Conservation (phyloP, 371 early-diverging fungal genomes). For the Syncephalis plumigaleata region DNA sequence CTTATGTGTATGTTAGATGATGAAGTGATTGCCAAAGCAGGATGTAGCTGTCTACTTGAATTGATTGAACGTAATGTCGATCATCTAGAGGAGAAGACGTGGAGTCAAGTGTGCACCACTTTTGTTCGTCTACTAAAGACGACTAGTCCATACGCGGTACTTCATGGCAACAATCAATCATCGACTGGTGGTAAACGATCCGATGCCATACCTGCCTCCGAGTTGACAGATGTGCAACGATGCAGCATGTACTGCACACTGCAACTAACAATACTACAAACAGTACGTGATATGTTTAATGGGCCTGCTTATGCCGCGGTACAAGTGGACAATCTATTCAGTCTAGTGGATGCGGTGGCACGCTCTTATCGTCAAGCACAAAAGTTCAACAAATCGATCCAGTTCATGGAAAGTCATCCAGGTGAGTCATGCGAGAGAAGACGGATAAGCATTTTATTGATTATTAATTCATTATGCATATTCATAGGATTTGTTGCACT, state of each 20-base stretch:
- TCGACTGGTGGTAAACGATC: background rate
- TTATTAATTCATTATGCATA: background rate
- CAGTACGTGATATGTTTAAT: conserved; percentile 44
- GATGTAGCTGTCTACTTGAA: conserved; percentile 77
- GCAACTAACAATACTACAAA: conserved; percentile 51
- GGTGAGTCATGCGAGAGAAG: conserved; percentile 13
- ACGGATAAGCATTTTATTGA: background rate
- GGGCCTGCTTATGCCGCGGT: conserved; percentile 36
- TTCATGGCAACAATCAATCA: background rate
- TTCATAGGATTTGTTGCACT: conserved; percentile 66
- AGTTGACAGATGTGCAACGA: background rate
- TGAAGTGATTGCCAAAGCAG: conserved; percentile 80
- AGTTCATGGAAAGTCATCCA: conserved; percentile 45
- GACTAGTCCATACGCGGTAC: conserved; percentile 48
- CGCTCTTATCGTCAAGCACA: conserved; percentile 68
- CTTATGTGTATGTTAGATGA: conserved; percentile 28
- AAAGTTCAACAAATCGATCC: conserved; percentile 60
- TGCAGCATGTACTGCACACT: background rate
- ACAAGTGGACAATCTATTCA: conserved; percentile 34
- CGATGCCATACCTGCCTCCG: background rate
- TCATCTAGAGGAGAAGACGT: conserved; percentile 41
- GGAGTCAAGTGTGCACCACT: conserved; percentile 50
- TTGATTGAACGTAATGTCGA: conserved; percentile 61
- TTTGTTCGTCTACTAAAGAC: conserved; percentile 51
- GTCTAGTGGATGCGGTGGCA: conserved; percentile 61